Percentiles rank a stretch among this genome's conserved stretches.
phyloP scores from a whole-genome alignment of 768 basidiomycete genomes.

The Nidula microcarpa region DNA sequence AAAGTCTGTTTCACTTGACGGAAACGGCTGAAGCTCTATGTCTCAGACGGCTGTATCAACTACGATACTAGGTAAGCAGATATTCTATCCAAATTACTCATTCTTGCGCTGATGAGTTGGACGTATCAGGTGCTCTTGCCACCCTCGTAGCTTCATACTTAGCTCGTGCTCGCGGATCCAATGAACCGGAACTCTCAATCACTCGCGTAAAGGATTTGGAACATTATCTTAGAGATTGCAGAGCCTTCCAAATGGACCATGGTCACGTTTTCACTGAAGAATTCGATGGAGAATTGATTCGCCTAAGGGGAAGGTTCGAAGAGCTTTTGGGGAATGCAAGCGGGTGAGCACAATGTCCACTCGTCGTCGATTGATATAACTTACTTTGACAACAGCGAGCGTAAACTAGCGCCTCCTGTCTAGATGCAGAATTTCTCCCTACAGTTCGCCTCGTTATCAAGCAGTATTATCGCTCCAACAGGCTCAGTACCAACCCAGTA shows the following conservation, averaged over 20 bases:
- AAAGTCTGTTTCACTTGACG: background rate
- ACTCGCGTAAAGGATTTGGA: constrained; percentile 58
- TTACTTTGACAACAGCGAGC: constrained; percentile 2
- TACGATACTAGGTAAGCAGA: constrained; percentile 29
- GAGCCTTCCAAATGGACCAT: constrained; percentile 56
- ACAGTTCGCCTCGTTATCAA: no score
- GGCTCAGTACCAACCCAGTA: no score
- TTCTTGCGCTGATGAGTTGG: background rate
- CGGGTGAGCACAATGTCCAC: constrained; percentile 15
- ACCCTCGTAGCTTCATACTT: constrained; percentile 72
- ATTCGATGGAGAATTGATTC: constrained; percentile 28
- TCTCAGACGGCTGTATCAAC: constrained; percentile 31
- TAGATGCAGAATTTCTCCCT: background rate
- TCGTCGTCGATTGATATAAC: background rate
- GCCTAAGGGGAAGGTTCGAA: constrained; percentile 40
- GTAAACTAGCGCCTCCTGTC: constrained; percentile 5
- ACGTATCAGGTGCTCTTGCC: constrained; percentile 50
- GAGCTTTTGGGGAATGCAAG: constrained; percentile 40
- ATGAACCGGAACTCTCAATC: constrained; percentile 66
- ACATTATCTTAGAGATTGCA: constrained; percentile 60
- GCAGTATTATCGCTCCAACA: no score
- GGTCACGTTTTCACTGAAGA: constrained; percentile 37
- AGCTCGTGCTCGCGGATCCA: constrained; percentile 64
- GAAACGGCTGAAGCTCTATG: background rate
- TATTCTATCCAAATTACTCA: background rate